These are phyloP conservation scores for Posidonia oceanica DNA, from an alignment of 116 monocot genomes.

Conservation along the genomic window DNA sequence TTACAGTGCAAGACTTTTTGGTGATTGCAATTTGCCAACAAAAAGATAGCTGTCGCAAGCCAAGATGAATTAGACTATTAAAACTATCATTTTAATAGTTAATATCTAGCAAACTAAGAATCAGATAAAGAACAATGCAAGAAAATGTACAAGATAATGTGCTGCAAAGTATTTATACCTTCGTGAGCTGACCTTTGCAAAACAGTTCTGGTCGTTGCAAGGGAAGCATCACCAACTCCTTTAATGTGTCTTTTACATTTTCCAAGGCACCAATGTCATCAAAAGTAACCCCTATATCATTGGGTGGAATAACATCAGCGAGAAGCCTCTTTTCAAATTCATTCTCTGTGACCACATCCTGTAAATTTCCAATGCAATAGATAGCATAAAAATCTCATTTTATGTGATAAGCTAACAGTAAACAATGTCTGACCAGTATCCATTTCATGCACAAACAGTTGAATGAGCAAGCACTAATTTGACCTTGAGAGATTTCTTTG, in stretches of 20 bases:
- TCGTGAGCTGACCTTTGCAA: conserved; percentile 95
- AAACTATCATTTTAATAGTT: not conserved
- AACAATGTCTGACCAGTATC: not conserved
- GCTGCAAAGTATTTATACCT: conserved; percentile 30
- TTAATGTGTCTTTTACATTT: conserved; percentile 94
- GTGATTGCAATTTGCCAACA: no score
- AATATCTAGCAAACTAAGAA: not conserved
- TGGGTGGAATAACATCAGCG: conserved; percentile 90
- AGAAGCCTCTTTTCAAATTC: conserved; percentile 99
- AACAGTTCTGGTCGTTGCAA: conserved; percentile 96
- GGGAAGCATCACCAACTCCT: conserved; percentile 99
- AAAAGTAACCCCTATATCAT: conserved; percentile 97
- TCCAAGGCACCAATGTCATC: conserved; percentile 98
- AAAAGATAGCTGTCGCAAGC: no score
- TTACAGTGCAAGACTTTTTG: no score
- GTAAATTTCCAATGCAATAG: conserved; percentile 5
- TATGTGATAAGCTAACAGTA: not conserved
- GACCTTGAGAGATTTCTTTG: conserved; percentile 92
- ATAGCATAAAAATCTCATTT: not conserved
- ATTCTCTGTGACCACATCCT: conserved; percentile 98
- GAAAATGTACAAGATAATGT: not conserved
- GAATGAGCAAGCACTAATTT: conserved; percentile 2
- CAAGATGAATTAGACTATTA: no score
- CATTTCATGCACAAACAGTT: not conserved
- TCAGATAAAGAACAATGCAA: not conserved